Conservation (phyloP, 371 early-diverging fungal genomes). For the Mucor mucedo region DNA sequence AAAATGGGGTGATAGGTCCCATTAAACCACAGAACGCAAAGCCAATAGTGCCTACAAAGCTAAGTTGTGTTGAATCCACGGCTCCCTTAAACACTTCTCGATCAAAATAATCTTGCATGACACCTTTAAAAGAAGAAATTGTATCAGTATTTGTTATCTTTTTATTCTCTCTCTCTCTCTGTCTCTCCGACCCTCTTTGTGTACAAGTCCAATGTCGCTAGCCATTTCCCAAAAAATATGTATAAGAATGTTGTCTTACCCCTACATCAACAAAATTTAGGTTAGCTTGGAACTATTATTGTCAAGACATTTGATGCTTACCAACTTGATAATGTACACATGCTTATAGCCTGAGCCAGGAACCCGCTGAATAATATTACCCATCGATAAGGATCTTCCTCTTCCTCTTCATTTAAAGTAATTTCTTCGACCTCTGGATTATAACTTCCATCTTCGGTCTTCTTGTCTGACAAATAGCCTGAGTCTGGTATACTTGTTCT, state of each 20-base stretch:
- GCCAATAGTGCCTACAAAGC: slow-evolving; percentile 40
- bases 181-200: too few species aligned
- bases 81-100: slow-evolving; percentile 33
- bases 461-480: slow-evolving; percentile 21
- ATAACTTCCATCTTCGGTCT: slow-evolving; percentile 1
- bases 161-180: neutral
- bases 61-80: slow-evolving; percentile 28
- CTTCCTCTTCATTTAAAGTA: slow-evolving; percentile 7
- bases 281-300: neutral
- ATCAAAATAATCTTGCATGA: slow-evolving; percentile 42
- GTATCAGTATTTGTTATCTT: neutral
- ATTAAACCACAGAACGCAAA: slow-evolving; percentile 37
- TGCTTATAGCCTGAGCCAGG: slow-evolving; percentile 42
- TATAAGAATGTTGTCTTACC: slow-evolving; percentile 13
- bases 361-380: slow-evolving; percentile 36
- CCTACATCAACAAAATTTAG: slow-evolving; percentile 14
- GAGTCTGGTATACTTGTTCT: slow-evolving; percentile 12
- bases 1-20: slow-evolving; percentile 35
- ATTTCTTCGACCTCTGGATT: neutral
- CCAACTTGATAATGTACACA: slow-evolving; percentile 44
- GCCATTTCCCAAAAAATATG: neutral
- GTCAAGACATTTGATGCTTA: slow-evolving; percentile 12
- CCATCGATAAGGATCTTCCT: slow-evolving; percentile 41
- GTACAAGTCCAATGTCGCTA: neutral
- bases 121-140: slow-evolving; percentile 19